A percentile compares a stretch with the other conserved stretches of the same genome.
Conservation (phyloP, 345 rosid genomes). For the Sonneratia caseolaris region DNA sequence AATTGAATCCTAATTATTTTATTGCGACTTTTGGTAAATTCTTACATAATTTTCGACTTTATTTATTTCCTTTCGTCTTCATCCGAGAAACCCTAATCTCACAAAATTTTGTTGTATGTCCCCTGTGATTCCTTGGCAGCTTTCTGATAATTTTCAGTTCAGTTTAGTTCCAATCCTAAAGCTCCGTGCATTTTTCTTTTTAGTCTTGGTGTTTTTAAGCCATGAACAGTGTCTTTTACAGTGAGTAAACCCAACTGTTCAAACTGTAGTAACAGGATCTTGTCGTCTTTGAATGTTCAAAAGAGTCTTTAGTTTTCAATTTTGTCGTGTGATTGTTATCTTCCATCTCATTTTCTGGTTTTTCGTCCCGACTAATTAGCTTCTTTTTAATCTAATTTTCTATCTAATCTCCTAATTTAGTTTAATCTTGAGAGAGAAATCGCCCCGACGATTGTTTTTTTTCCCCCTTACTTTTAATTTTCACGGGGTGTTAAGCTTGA, state of each 20-base stretch:
- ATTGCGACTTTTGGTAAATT: conserved; percentile 15
- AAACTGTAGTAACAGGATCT: not conserved
- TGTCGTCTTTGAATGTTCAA: conserved; percentile 12
- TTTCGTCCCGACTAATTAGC: not conserved
- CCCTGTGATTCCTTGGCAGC: conserved; percentile 16
- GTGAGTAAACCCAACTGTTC: conserved; percentile 7
- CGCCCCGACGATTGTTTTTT: not conserved
- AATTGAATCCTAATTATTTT: conserved; percentile 39
- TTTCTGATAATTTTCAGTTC: not conserved
- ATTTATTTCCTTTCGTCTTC: conserved; percentile 32
- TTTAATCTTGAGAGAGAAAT: not conserved
- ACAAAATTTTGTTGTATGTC: conserved; percentile 20
- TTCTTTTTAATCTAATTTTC: not conserved
- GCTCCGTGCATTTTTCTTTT: conserved; percentile 10
- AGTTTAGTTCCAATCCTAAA: not conserved
- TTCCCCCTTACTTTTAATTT: not conserved
- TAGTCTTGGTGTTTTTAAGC: conserved; percentile 14
- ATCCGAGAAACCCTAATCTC: conserved; percentile 61
- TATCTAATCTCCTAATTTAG: not conserved
- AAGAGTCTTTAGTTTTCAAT: not conserved
- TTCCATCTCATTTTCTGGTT: not conserved
- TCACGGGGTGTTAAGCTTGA: not conserved
- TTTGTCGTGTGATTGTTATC: not conserved
- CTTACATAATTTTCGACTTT: conserved; percentile 11
- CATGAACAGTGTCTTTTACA: conserved; percentile 12